These are phyloP conservation scores for Aspergillus diversus DNA, from an alignment of 495 filamentous ascomycete species.

Conservation along the genomic window DNA sequence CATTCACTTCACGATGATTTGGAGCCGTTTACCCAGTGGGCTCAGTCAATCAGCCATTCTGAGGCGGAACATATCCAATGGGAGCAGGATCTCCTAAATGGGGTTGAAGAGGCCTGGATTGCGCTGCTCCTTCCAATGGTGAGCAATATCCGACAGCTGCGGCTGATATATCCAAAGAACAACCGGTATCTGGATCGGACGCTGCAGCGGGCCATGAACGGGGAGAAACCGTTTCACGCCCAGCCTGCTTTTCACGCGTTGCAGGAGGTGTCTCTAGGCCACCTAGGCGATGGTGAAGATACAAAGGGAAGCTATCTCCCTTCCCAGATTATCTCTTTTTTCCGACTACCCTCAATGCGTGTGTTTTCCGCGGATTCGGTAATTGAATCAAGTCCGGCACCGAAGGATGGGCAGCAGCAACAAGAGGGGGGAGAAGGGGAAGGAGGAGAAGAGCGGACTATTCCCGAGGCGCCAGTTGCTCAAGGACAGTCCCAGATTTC, in stretches of 20 bases:
- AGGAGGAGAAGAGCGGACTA: neutral
- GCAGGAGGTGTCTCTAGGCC: constrained; percentile 28
- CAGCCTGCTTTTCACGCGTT: constrained; percentile 27
- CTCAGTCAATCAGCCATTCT: constrained; percentile 24
- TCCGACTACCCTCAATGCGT: constrained; percentile 36
- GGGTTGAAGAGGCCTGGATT: constrained; percentile 36
- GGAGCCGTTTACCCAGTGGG: constrained; percentile 17
- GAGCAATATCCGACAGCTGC: constrained; percentile 32
- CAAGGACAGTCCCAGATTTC: constrained; percentile 27
- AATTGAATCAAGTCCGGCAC: constrained; percentile 27
- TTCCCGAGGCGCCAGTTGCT: neutral
- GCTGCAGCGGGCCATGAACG: constrained; percentile 27
- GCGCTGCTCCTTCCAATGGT: constrained; percentile 34
- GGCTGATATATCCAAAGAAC: constrained; percentile 26
- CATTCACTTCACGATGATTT: constrained; percentile 13
- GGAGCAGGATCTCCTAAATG: constrained; percentile 28
- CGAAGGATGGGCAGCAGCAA: neutral
- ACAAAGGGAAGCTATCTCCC: constrained; percentile 23
- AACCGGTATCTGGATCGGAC: constrained; percentile 29
- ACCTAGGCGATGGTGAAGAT: constrained; percentile 23
- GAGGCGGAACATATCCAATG: constrained; percentile 31
- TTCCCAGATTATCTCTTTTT: constrained; percentile 32
- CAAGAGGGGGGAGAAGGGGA: neutral
- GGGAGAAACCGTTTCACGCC: constrained; percentile 26
- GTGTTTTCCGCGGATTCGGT: constrained; percentile 33